These are phyloP conservation scores for Penicillium italicum DNA, from an alignment of 2,329 filamentous ascomycete species.

Conservation along the genomic window DNA sequence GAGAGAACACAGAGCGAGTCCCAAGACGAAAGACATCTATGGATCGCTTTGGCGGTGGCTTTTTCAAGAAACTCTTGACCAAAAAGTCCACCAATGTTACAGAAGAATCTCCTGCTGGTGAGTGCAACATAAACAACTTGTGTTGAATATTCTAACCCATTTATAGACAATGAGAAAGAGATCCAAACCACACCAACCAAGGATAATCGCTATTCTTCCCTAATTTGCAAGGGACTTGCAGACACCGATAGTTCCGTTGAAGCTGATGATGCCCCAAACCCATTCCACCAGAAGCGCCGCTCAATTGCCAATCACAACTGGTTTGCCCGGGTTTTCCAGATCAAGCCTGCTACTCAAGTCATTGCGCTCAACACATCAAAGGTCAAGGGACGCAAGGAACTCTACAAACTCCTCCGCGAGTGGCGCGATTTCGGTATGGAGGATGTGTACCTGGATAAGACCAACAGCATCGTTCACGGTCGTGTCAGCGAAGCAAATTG, in stretches of 20 bases:
- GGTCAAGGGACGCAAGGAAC: constrained; percentile 70
- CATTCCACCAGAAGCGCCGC: constrained; percentile 12
- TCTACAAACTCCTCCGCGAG: constrained; percentile 69
- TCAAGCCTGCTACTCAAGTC: constrained; percentile 74
- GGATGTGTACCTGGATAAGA: constrained; percentile 74
- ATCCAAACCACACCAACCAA: neutral
- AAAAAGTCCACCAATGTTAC: constrained; percentile 42
- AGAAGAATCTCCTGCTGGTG: constrained; percentile 37
- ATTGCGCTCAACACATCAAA: constrained; percentile 73
- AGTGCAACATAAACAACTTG: constrained; percentile 17
- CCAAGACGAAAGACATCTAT: constrained; percentile 21
- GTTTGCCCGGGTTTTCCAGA: constrained; percentile 82
- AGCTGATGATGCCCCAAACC: constrained; percentile 13
- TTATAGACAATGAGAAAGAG: constrained; percentile 7
- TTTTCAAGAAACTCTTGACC: constrained; percentile 54
- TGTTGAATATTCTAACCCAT: neutral
- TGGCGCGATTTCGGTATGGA: constrained; percentile 81
- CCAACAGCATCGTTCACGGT: constrained; percentile 74
- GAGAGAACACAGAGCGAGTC: constrained; percentile 1
- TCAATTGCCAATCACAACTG: constrained; percentile 62
- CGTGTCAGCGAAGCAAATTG: constrained; percentile 73
- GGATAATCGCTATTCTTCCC: constrained; percentile 3
- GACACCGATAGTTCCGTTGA: constrained; percentile 21
- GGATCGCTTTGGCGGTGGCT: constrained; percentile 40
- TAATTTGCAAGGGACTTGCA: constrained; percentile 13